Percentiles rank a stretch among this genome's conserved stretches.
Evolutionary conservation across 345 rosid genomes (phyloP).

Genomic region (Bretschneidera sinensis): DNA sequence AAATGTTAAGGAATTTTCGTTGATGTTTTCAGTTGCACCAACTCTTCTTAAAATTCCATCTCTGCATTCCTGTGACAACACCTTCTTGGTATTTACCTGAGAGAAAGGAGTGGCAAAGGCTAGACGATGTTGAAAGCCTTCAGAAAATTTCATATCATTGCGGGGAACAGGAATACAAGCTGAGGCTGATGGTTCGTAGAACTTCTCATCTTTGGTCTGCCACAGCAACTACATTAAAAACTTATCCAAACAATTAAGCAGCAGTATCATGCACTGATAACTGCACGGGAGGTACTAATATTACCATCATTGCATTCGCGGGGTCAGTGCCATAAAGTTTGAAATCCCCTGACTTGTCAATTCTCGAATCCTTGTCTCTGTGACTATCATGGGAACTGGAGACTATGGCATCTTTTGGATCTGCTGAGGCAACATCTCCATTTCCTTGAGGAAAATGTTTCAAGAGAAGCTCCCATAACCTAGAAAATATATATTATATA

Average conservation of each 20-base stretch:
- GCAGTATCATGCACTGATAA: conserved; percentile 9
- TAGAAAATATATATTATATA: conserved; percentile 1
- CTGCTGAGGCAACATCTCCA: conserved; percentile 12
- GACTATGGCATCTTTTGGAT: conserved; percentile 11
- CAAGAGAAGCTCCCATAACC: conserved; percentile 30
- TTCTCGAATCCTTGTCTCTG: conserved; percentile 8
- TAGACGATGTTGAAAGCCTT: neutral
- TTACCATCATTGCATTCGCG: conserved; percentile 17
- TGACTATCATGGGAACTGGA: conserved; percentile 9
- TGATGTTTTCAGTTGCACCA: conserved; percentile 4
- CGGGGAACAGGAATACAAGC: conserved; percentile 13
- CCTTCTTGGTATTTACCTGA: conserved; percentile 4
- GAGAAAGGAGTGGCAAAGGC: too few species aligned
- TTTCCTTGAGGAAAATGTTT: conserved; percentile 11
- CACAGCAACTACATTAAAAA: conserved; percentile 8
- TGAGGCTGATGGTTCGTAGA: conserved; percentile 8
- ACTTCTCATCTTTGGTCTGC: conserved; percentile 17
- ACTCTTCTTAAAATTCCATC: conserved; percentile 16
- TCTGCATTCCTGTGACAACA: conserved; percentile 14
- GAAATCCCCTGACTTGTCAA: conserved; percentile 2
- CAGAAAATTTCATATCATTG: neutral
- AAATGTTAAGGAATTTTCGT: conserved; percentile 7
- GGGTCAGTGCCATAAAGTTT: neutral
- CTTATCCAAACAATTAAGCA: conserved; percentile 5
- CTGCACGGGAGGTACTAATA: neutral